Evolutionary conservation across 2,329 filamentous ascomycete species (phyloP).

Genomic region (Bipolaris gigantea): DNA sequence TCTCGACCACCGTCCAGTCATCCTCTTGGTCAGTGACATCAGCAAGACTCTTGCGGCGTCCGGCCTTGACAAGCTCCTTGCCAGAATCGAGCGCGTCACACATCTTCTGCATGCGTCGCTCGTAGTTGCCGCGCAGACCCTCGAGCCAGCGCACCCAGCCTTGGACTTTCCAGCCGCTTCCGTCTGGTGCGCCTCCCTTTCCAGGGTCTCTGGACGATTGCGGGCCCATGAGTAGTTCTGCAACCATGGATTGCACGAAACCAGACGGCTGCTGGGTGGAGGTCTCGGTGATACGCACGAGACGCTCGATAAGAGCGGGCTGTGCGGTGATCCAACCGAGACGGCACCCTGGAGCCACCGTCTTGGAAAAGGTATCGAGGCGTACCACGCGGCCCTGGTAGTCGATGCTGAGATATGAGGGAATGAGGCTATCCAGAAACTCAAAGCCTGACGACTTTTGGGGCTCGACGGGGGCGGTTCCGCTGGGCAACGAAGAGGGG

Average conservation of each 20-base stretch:
- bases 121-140: constrained; percentile 80
- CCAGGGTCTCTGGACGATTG: constrained; percentile 57
- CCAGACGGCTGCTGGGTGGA: constrained; percentile 83
- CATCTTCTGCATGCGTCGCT: constrained; percentile 82
- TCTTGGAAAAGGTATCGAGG: constrained; percentile 93
- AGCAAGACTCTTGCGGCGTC: constrained; percentile 45
- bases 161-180: constrained; percentile 72
- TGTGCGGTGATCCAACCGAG: constrained; percentile 90
- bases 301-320: constrained; percentile 73
- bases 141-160: constrained; percentile 93
- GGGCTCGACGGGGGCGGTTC: constrained; percentile 32
- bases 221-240: constrained; percentile 74
- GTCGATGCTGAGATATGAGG: constrained; percentile 81
- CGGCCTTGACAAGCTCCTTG: constrained; percentile 65
- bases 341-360: constrained; percentile 83
- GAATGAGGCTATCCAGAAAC: constrained; percentile 81
- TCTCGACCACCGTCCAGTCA: constrained; percentile 76
- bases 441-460: constrained; percentile 66
- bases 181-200: constrained; percentile 52
- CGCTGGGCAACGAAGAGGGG: constrained; percentile 63
- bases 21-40: constrained; percentile 44
- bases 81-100: constrained; percentile 71
- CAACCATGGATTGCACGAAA: constrained; percentile 83
- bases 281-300: constrained; percentile 73
- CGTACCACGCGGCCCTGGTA: constrained; percentile 84